Conservation (phyloP, 2,329 filamentous ascomycete species). For the Cryphonectria nitschkei region DNA sequence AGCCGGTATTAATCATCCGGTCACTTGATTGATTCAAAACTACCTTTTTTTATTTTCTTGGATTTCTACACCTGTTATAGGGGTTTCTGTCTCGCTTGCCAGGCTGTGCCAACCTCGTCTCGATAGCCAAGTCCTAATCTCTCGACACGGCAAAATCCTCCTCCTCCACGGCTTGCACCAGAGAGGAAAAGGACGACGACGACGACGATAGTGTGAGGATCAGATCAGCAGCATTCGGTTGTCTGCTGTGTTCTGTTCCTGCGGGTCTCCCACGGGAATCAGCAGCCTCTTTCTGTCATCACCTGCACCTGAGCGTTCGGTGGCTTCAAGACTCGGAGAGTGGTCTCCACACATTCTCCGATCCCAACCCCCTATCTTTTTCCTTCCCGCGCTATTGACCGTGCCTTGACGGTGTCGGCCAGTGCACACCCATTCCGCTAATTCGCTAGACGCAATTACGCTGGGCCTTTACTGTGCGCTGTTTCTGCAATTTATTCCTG, state of each 20-base stretch:
- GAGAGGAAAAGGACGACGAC: slow-evolving; percentile 21
- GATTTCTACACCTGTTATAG: slow-evolving; percentile 27
- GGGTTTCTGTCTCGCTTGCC: slow-evolving; percentile 17
- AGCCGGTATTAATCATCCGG: slow-evolving; percentile 39
- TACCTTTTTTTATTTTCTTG: background rate
- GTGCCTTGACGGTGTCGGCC: slow-evolving; percentile 31
- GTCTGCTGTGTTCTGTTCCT: slow-evolving; percentile 19
- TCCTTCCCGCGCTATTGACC: slow-evolving; percentile 26
- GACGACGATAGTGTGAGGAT: slow-evolving; percentile 22
- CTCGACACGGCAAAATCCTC: slow-evolving; percentile 25
- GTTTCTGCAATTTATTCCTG: slow-evolving; percentile 25
- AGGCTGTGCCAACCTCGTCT: slow-evolving; percentile 41
- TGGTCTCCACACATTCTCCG: slow-evolving; percentile 27
- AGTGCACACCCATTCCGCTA: slow-evolving; percentile 29
- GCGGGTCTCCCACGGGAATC: slow-evolving; percentile 28
- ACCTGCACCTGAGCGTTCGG: slow-evolving; percentile 20
- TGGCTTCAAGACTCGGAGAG: slow-evolving; percentile 22
- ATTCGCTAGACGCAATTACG: slow-evolving; percentile 31
- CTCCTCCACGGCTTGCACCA: slow-evolving; percentile 9
- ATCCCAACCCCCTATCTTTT: slow-evolving; percentile 30
- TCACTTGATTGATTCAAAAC: slow-evolving; percentile 37
- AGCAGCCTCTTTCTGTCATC: slow-evolving; percentile 16
- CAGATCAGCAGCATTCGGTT: slow-evolving; percentile 26
- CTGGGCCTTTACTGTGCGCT: slow-evolving; percentile 15
- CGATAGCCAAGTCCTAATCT: slow-evolving; percentile 47